These are phyloP conservation scores for Ailanthus altissimus DNA, from an alignment of 345 rosid species.

Conservation along the genomic window DNA sequence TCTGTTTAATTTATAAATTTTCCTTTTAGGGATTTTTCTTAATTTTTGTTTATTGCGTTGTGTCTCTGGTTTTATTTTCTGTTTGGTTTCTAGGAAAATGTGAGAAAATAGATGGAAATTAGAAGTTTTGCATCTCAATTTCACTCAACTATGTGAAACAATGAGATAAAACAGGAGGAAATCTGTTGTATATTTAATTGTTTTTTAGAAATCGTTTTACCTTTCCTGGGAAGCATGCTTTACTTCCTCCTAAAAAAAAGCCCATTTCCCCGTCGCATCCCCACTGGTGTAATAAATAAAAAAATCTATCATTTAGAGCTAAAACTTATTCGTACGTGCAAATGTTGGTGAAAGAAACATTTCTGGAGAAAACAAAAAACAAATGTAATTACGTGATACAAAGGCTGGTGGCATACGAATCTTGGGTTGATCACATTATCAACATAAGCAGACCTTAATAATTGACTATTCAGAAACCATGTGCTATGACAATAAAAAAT, in stretches of 20 bases:
- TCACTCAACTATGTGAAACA: not conserved
- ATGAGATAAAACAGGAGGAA: not conserved
- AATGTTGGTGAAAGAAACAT: too few relatives aligned
- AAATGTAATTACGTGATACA: too few relatives aligned
- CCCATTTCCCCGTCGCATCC: slow-evolving; percentile 73
- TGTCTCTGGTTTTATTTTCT: slow-evolving; percentile 8
- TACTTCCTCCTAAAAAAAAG: slow-evolving; percentile 94
- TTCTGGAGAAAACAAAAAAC: too few relatives aligned
- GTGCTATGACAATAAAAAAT: too few relatives aligned
- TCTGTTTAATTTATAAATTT: not conserved
- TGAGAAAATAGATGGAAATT: slow-evolving; percentile 10
- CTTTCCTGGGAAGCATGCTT: slow-evolving; percentile 75
- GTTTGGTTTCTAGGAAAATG: slow-evolving; percentile 39
- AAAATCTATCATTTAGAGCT: too few relatives aligned
- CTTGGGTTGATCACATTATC: too few relatives aligned
- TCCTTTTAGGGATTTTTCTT: not conserved
- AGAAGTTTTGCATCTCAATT: not conserved
- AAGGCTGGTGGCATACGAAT: too few relatives aligned
- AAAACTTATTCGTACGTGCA: too few relatives aligned
- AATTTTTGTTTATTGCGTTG: not conserved
- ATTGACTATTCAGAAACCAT: too few relatives aligned
- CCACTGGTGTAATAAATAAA: slow-evolving; percentile 46
- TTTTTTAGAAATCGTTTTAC: slow-evolving; percentile 53
- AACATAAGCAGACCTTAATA: too few relatives aligned
- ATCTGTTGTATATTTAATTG: not conserved